A percentile compares a stretch with the other conserved stretches of the same genome.
These are phyloP conservation scores for Kentomonas sorsogonicus DNA, from an alignment of 208 protist species.

Conservation along the genomic window DNA sequence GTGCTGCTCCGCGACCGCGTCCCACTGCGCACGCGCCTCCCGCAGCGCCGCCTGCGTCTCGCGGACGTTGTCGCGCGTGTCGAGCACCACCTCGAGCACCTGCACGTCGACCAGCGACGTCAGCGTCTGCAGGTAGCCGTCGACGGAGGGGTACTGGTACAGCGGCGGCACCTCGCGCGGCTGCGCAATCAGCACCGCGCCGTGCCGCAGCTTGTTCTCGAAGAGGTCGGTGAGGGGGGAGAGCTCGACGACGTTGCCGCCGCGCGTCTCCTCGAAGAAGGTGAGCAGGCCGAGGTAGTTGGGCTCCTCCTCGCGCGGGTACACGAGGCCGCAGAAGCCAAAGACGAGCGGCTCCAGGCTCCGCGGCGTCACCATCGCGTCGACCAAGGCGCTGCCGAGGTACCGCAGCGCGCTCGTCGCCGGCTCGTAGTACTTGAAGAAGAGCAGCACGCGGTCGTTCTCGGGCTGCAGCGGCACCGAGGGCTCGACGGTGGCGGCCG, in stretches of 20 bases:
- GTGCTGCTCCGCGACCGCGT: not conserved
- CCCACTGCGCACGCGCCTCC: conserved; percentile 10
- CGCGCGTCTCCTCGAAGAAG: conserved; percentile 18
- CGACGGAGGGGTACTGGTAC: conserved; percentile 23
- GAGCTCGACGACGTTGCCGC: conserved; percentile 20
- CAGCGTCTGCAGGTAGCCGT: conserved; percentile 33
- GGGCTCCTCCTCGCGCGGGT: not conserved
- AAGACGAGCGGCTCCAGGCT: conserved; percentile 34
- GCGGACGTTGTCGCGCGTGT: conserved; percentile 20
- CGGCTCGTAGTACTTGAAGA: conserved; percentile 81
- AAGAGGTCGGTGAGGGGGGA: conserved; percentile 23
- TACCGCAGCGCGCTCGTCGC: conserved; percentile 43
- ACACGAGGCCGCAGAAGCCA: not conserved
- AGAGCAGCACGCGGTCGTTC: conserved; percentile 43
- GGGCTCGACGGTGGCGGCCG: not conserved
- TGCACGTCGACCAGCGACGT: conserved; percentile 25
- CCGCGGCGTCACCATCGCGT: conserved; percentile 28
- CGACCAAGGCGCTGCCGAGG: conserved; percentile 45
- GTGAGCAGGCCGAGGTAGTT: conserved; percentile 22
- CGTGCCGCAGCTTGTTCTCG: conserved; percentile 17
- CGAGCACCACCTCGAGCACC: conserved; percentile 33
- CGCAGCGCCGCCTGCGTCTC: conserved; percentile 21
- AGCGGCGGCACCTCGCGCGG: conserved; percentile 23
- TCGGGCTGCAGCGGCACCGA: conserved; percentile 13
- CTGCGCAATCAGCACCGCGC: conserved; percentile 52